These are phyloP conservation scores for Chenopodium berlandieri DNA, from an alignment of 148 eudicot species.

Conservation along the genomic window DNA sequence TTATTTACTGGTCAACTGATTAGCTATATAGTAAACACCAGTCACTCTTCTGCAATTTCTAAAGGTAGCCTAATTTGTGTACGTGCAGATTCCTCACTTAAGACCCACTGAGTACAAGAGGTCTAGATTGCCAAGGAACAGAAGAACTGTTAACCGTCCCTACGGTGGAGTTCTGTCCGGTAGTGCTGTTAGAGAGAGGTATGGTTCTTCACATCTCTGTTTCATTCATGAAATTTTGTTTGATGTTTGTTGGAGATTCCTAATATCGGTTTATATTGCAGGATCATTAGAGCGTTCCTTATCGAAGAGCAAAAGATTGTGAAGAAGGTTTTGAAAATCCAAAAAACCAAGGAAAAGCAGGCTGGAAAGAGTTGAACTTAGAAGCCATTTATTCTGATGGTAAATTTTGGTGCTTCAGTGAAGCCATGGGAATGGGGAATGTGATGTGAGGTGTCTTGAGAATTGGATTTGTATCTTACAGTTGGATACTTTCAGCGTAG, in stretches of 20 bases:
- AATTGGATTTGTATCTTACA: slow-evolving; percentile 29
- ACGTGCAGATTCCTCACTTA: slow-evolving; percentile 70
- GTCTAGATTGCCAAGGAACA: slow-evolving; percentile 66
- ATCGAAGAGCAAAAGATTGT: slow-evolving; percentile 86
- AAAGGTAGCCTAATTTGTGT: background rate
- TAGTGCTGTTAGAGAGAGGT: slow-evolving; percentile 78
- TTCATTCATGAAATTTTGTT: background rate
- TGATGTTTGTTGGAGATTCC: background rate
- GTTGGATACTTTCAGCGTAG: slow-evolving; percentile 11
- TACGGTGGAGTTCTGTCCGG: slow-evolving; percentile 80
- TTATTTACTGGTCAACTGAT: background rate
- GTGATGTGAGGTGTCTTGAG: slow-evolving; percentile 28
- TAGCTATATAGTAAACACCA: background rate
- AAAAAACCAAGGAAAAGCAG: slow-evolving; percentile 69
- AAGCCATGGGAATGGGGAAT: slow-evolving; percentile 23
- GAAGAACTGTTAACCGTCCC: slow-evolving; percentile 80
- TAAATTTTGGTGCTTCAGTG: slow-evolving; percentile 31
- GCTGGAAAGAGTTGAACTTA: slow-evolving; percentile 39
- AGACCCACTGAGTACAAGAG: slow-evolving; percentile 81
- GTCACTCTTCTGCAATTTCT: background rate
- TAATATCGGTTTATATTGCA: slow-evolving; percentile 11
- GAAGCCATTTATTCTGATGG: slow-evolving; percentile 2
- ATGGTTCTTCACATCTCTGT: background rate
- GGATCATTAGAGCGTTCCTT: slow-evolving; percentile 77
- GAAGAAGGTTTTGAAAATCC: slow-evolving; percentile 87